phyloP scores from a whole-genome alignment of 495 filamentous ascomycete genomes.

The Neohortaea acidophila region DNA sequence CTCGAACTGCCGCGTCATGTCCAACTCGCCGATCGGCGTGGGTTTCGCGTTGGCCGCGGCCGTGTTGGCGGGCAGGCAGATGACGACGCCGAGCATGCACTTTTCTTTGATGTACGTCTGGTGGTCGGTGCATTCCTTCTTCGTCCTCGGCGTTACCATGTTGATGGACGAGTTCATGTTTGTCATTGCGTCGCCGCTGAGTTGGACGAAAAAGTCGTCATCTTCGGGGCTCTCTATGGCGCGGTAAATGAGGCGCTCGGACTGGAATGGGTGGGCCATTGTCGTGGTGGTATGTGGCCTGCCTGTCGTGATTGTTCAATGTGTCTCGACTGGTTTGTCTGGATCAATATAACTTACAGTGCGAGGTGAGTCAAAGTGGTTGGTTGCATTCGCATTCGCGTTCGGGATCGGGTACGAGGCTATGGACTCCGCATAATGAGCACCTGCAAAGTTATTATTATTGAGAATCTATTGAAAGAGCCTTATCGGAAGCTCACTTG shows the following conservation, averaged over 20 bases:
- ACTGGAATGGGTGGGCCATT: slow-evolving; percentile 19
- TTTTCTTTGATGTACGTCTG: slow-evolving; percentile 19
- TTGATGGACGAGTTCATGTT: slow-evolving; percentile 17
- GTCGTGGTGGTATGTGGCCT: too few species aligned
- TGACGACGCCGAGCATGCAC: slow-evolving; percentile 27
- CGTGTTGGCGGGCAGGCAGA: slow-evolving; percentile 25
- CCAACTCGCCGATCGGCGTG: slow-evolving; percentile 21
- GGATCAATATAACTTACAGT: too few species aligned
- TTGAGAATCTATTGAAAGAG: too few species aligned
- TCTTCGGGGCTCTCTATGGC: slow-evolving; percentile 10
- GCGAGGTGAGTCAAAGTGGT: too few species aligned
- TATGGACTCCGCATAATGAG: too few species aligned
- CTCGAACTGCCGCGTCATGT: slow-evolving; percentile 14
- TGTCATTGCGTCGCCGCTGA: slow-evolving; percentile 27
- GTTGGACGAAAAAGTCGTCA: slow-evolving; percentile 31
- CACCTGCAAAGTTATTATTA: too few species aligned
- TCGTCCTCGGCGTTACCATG: slow-evolving; percentile 19
- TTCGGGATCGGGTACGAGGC: too few species aligned
- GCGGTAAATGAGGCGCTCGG: slow-evolving; percentile 26
- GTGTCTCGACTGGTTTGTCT: too few species aligned
- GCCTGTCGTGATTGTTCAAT: too few species aligned
- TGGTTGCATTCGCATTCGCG: too few species aligned
- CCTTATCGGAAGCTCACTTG: too few species aligned
- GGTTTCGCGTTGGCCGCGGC: neutral
- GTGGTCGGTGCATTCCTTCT: neutral